Evolutionary conservation across 768 basidiomycete species (phyloP).

Genomic region (Panus rudis): DNA sequence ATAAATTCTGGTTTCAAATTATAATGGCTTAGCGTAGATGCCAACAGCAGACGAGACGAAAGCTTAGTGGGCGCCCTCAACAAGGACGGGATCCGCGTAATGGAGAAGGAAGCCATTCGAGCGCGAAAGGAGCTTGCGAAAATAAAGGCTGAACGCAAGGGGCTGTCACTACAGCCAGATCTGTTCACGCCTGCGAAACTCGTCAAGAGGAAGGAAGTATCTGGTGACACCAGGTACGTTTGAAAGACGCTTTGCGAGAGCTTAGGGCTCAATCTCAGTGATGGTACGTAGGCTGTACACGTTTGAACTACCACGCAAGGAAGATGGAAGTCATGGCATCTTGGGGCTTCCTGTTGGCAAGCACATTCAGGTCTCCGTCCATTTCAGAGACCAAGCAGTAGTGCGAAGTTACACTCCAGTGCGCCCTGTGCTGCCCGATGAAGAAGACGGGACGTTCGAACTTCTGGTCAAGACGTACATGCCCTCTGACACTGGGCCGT

Average conservation of each 20-base stretch:
- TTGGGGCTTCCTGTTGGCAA: constrained; percentile 15
- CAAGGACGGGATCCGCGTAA: constrained; percentile 12
- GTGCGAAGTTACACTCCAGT: constrained; percentile 16
- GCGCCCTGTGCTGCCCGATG: constrained; percentile 13
- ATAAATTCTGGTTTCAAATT: neutral
- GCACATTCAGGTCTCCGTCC: constrained; percentile 15
- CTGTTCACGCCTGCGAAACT: constrained; percentile 14
- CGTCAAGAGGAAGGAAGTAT: constrained; percentile 9
- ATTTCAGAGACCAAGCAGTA: constrained; percentile 18
- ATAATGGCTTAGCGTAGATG: constrained; percentile 7
- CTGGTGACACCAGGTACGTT: constrained; percentile 13
- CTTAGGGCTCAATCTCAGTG: neutral
- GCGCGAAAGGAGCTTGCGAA: constrained; percentile 12
- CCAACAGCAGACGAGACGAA: constrained; percentile 16
- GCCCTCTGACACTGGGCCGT: constrained; percentile 9
- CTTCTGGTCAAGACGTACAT: constrained; percentile 19
- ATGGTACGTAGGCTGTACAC: constrained; percentile 11
- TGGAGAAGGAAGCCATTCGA: constrained; percentile 15
- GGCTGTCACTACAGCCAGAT: constrained; percentile 15
- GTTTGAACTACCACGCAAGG: constrained; percentile 13
- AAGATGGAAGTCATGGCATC: constrained; percentile 9
- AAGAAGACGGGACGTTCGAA: constrained; percentile 18
- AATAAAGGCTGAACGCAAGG: constrained; percentile 15
- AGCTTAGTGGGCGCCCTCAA: constrained; percentile 15
- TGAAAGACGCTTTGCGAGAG: neutral